Evolutionary conservation across 257 asterid species (phyloP).

Genomic region (Nicotiana otophora): DNA sequence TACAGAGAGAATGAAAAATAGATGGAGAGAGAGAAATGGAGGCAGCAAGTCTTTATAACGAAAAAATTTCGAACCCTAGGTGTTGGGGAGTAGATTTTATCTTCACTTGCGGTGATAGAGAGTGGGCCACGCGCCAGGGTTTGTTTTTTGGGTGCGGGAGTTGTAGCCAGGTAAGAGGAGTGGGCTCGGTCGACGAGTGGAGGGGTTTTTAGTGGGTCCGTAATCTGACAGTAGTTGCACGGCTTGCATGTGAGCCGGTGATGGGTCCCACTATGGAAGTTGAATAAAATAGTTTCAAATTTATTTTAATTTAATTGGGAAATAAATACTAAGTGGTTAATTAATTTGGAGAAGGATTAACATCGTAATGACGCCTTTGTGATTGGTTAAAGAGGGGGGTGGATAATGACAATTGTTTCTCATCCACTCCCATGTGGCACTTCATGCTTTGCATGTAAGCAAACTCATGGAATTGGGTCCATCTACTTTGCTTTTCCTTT

Average conservation of each 20-base stretch:
- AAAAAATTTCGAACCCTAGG: conserved; percentile 1
- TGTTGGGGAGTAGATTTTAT: neutral
- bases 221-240: conserved; percentile 22
- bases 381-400: conserved; percentile 28
- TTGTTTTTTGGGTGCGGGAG: neutral
- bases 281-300: neutral
- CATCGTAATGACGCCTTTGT: conserved; percentile 27
- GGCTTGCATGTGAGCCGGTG: conserved; percentile 26
- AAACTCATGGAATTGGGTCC: conserved; percentile 4
- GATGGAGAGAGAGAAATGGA: neutral
- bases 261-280: conserved; percentile 12
- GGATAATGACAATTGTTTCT: conserved; percentile 32
- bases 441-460: conserved; percentile 48
- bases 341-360: neutral
- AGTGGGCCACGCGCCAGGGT: neutral
- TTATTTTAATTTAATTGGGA: neutral
- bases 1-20: neutral
- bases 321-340: neutral
- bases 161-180: conserved; percentile 28
- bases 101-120: neutral
- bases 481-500: neutral
- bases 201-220: conserved; percentile 14
- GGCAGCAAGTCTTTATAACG: neutral
- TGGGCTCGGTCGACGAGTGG: neutral
- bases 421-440: conserved; percentile 38